Percentiles rank a stretch among this genome's conserved stretches.
These are phyloP conservation scores for Oleoguttula mirabilis DNA, from an alignment of 495 filamentous ascomycete genomes.

Conservation along the genomic window DNA sequence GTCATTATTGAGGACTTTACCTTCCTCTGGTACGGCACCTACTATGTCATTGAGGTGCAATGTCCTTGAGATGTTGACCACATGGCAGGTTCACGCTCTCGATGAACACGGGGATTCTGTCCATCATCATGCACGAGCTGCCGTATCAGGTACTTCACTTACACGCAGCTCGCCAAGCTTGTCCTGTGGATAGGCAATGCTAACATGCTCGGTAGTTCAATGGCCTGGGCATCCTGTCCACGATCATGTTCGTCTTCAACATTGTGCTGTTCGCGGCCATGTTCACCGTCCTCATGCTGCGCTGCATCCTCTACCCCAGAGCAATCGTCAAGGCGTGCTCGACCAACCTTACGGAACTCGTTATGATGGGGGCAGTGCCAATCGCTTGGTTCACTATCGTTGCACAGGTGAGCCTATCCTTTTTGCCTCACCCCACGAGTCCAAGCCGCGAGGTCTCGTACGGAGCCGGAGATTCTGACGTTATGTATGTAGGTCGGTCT, in stretches of 20 bases:
- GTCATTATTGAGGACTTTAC: slow-evolving; percentile 8
- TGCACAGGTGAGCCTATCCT: background rate
- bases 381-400: slow-evolving; percentile 15
- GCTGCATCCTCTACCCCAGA: slow-evolving; percentile 3
- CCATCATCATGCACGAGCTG: slow-evolving; percentile 15
- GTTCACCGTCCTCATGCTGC: slow-evolving; percentile 5
- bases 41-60: background rate
- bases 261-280: slow-evolving; percentile 9
- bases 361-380: background rate
- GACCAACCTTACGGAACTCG: background rate
- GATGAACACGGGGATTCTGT: slow-evolving; percentile 16
- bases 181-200: no score
- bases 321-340: background rate
- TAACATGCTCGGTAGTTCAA: slow-evolving; percentile 8
- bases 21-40: slow-evolving; percentile 1
- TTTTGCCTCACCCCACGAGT: no score
- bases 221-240: slow-evolving; percentile 11
- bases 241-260: slow-evolving; percentile 13
- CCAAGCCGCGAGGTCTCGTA: no score
- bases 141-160: slow-evolving; percentile 15
- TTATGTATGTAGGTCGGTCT: slow-evolving; percentile 6
- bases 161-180: no score
- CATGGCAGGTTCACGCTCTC: slow-evolving; percentile 11
- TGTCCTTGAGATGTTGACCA: background rate
- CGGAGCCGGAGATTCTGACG: background rate